Percentiles rank a stretch among this genome's conserved stretches.
Evolutionary conservation across 2,329 filamentous ascomycete species (phyloP).

Genomic region (Ophiostoma sp.): DNA sequence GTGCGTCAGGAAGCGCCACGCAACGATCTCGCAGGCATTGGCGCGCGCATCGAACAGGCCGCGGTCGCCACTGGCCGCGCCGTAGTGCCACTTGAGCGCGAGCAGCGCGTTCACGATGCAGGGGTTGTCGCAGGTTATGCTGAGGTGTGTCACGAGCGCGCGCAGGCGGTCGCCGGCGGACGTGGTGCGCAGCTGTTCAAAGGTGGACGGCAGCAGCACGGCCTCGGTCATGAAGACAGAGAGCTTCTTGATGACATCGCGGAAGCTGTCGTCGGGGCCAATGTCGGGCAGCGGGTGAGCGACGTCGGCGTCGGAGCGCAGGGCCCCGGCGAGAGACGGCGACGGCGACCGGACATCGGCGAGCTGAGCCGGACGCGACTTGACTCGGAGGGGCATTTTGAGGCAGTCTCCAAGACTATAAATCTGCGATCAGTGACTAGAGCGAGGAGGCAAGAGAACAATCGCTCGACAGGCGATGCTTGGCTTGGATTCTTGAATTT

Average conservation of each 20-base stretch:
- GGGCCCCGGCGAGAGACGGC: conserved; percentile 30
- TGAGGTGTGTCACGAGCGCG: conserved; percentile 59
- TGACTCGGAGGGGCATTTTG: conserved; percentile 38
- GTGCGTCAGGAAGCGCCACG: conserved; percentile 69
- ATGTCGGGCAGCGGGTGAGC: conserved; percentile 49
- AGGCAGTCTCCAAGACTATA: too few relatives aligned
- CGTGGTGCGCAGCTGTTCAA: conserved; percentile 67
- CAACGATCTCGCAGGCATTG: conserved; percentile 72
- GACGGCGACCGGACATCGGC: conserved; percentile 36
- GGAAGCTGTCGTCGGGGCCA: conserved; percentile 53
- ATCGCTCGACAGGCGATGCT: too few relatives aligned
- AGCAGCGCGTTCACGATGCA: conserved; percentile 67
- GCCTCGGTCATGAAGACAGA: conserved; percentile 58
- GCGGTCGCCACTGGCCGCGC: conserved; percentile 56
- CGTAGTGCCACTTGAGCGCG: conserved; percentile 71
- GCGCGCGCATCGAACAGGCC: conserved; percentile 63
- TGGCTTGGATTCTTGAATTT: background rate
- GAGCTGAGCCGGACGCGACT: conserved; percentile 33
- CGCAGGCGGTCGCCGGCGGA: conserved; percentile 55
- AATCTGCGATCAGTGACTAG: background rate
- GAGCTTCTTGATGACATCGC: conserved; percentile 60
- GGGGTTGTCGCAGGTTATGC: conserved; percentile 58
- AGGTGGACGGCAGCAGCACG: conserved; percentile 60
- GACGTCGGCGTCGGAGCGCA: conserved; percentile 27
- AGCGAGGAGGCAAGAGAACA: background rate